Evolutionary conservation across 306 rosid genomes (phyloP).

Genomic region (Gastrolobium bilobum): DNA sequence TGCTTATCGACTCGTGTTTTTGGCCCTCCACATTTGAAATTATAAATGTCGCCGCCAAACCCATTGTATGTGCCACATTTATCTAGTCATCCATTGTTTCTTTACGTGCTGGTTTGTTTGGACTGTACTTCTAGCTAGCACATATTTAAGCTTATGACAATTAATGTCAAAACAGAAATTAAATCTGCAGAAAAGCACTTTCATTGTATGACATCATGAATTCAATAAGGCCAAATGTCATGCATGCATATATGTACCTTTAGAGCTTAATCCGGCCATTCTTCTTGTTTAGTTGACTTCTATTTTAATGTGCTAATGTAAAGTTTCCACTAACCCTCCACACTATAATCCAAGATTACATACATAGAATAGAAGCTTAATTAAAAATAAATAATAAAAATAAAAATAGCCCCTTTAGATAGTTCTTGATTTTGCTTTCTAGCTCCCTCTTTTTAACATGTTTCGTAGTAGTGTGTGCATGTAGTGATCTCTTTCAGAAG

Average conservation of each 20-base stretch:
- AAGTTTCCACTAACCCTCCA: constrained; percentile 40
- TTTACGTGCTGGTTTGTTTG: constrained; percentile 44
- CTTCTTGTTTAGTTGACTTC: constrained; percentile 41
- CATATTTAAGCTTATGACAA: constrained; percentile 19
- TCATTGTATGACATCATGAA: background rate
- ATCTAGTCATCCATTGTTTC: constrained; percentile 40
- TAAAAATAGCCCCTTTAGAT: background rate
- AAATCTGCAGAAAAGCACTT: constrained; percentile 25
- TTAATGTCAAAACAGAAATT: background rate
- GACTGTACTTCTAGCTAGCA: background rate
- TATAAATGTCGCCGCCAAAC: background rate
- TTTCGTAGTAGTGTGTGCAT: constrained; percentile 31
- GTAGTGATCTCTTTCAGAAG: constrained; percentile 14
- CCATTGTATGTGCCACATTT: constrained; percentile 19
- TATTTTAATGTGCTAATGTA: constrained; percentile 30
- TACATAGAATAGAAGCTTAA: background rate
- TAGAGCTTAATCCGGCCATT: background rate
- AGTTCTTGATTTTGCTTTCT: background rate
- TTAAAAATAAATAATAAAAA: background rate
- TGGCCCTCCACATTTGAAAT: background rate
- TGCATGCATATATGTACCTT: constrained; percentile 26
- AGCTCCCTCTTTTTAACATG: background rate
- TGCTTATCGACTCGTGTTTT: background rate
- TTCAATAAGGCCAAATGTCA: constrained; percentile 16
- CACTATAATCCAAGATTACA: constrained; percentile 28